phyloP scores from a whole-genome alignment of 2,329 filamentous ascomycete genomes.

The Diaporthe aspalathi region DNA sequence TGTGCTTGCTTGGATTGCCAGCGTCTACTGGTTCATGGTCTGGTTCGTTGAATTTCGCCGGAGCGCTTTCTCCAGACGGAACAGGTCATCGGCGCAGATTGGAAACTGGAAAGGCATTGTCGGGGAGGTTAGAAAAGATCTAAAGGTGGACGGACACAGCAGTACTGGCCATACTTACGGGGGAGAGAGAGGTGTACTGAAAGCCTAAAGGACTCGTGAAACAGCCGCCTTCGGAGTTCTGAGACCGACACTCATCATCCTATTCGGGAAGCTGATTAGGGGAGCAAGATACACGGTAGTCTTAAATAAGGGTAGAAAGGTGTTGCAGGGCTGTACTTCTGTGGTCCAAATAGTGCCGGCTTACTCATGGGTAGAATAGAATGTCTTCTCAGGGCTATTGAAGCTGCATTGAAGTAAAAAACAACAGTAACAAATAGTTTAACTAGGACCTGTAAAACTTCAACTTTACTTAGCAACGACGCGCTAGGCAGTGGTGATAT shows the following conservation, averaged over 20 bases:
- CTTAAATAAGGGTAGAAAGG: too few species aligned
- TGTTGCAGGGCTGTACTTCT: too few species aligned
- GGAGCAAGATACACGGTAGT: too few species aligned
- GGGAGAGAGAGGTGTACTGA: background rate
- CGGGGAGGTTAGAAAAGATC: constrained; percentile 41
- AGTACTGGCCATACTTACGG: background rate
- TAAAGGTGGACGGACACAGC: constrained; percentile 35
- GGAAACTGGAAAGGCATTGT: constrained; percentile 43
- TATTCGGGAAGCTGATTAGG: background rate
- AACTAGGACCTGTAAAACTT: too few species aligned
- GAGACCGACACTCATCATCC: background rate
- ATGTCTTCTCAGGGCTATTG: too few species aligned
- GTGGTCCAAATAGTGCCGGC: too few species aligned
- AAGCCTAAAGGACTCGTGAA: background rate
- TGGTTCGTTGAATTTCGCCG: constrained; percentile 44
- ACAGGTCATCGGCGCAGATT: constrained; percentile 40
- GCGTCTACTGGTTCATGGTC: constrained; percentile 41
- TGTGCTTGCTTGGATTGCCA: constrained; percentile 33
- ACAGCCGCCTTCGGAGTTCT: background rate
- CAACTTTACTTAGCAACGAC: too few species aligned
- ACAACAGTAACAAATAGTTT: too few species aligned
- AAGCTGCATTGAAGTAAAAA: too few species aligned
- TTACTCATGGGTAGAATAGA: too few species aligned
- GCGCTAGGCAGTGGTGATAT: too few species aligned
- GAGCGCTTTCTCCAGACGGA: constrained; percentile 41